These are phyloP conservation scores for Corymbia maculata DNA, from an alignment of 345 rosid genomes.

Conservation along the genomic window DNA sequence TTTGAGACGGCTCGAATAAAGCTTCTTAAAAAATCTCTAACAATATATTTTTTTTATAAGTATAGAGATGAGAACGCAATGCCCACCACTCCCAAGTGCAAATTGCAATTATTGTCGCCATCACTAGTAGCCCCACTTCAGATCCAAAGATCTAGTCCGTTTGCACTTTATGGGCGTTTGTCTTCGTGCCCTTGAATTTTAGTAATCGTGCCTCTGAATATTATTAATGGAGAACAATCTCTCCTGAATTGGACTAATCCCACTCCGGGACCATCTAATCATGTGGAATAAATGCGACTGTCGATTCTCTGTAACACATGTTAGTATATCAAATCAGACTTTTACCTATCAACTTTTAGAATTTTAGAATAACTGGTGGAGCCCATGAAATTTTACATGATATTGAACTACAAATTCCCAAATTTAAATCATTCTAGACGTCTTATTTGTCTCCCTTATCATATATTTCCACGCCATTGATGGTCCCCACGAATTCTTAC, in stretches of 20 bases:
- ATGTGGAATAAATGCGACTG: neutral
- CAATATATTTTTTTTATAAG: neutral
- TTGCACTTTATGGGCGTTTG: neutral
- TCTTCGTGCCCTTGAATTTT: neutral
- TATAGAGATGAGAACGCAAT: neutral
- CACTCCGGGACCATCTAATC: neutral
- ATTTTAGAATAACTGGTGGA: neutral
- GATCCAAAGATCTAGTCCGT: neutral
- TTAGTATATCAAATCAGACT: neutral
- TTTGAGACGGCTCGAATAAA: neutral
- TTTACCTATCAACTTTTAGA: neutral
- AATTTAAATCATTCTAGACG: neutral
- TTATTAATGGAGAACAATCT: neutral
- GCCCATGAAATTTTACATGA: fast-evolving
- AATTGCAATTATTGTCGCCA: neutral
- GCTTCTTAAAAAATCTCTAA: neutral
- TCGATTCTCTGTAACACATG: neutral
- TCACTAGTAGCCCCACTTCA: neutral
- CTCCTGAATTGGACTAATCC: neutral
- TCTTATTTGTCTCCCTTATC: neutral
- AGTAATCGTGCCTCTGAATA: too few relatives aligned
- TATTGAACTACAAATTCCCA: neutral
- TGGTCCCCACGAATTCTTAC: neutral
- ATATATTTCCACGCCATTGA: too few relatives aligned
- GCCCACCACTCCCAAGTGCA: neutral